Percentiles rank a stretch among this genome's conserved stretches.
Evolutionary conservation across 2,329 filamentous ascomycete genomes (phyloP).

Genomic region (Colletotrichum destructivum): DNA sequence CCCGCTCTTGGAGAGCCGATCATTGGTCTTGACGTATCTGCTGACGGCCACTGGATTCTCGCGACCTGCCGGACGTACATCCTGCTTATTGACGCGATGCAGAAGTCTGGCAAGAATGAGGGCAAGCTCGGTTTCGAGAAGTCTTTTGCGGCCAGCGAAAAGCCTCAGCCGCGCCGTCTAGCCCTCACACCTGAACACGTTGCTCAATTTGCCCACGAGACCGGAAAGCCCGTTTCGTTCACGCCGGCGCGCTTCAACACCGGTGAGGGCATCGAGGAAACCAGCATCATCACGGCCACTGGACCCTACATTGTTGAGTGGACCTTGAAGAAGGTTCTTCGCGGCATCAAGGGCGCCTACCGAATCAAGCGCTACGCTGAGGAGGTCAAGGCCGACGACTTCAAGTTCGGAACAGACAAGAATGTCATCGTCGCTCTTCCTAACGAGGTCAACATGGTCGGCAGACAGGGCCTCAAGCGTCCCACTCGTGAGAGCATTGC

Average conservation of each 20-base stretch:
- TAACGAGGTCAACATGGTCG: constrained; percentile 98
- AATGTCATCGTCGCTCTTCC: constrained; percentile 97
- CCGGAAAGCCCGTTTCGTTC: constrained; percentile 87
- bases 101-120: constrained; percentile 95
- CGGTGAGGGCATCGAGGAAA: constrained; percentile 84
- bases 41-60: constrained; percentile 95
- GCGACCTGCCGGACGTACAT: constrained; percentile 96
- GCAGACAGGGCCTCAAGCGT: constrained; percentile 85
- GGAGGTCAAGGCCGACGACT: constrained; percentile 97
- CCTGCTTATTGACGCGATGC: constrained; percentile 90
- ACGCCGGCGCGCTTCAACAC: constrained; percentile 96
- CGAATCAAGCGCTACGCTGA: constrained; percentile 97
- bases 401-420: constrained; percentile 97
- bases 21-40: constrained; percentile 93
- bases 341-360: constrained; percentile 88
- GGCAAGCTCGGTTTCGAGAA: constrained; percentile 99
- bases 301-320: constrained; percentile 98
- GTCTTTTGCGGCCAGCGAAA: constrained; percentile 90
- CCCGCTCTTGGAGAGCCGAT: constrained; percentile 96
- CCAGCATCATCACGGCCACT: constrained; percentile 95
- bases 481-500: constrained; percentile 96
- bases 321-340: constrained; percentile 91
- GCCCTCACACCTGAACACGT: constrained; percentile 92
- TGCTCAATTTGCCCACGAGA: constrained; percentile 98
- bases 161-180: constrained; percentile 92